Evolutionary conservation across 768 basidiomycete species (phyloP), one percentile per base, ranked within the genome.

Genomic region (Cystobasidium tubakii): DNA sequence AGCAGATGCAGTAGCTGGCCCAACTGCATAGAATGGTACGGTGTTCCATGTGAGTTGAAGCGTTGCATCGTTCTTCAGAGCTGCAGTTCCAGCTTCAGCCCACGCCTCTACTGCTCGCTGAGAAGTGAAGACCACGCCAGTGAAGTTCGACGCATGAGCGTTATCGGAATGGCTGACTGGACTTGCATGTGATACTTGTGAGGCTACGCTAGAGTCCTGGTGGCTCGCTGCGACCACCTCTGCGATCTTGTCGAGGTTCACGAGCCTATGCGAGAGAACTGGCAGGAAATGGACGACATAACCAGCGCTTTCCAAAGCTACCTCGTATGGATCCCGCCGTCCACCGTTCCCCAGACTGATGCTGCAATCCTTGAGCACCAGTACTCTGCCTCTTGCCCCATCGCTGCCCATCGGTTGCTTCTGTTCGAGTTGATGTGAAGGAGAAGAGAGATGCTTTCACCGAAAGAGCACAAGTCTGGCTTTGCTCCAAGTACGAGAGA

Each of bases 1-100:
- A 77, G 74, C 33, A 89, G 81, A 0, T 84, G 83, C 0, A 0
- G 90, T 92, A 2, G 85, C 83, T 25, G 85, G 82, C 0, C 91
- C 91, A 7, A 93, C 89, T 33, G 86, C 89, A 76, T 91, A 92
- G 82, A 92, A 92, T 1, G 89, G 88, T 1, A 86, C 80, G 1
- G 79, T 74, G 0, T 81, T 80, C 90, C 90, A 90, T 57, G 80
- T 81, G 39, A 3, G 29, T 50, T 74, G 21, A 34, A 50, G 39
- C 4, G 27, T 34, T 2, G 17, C 21, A 21, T 25, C 19, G 13
- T 31, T 29, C 0, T 44, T 3, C 7, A 29, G 1, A 34, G 25
- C 43, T 39, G 34, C 36, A 36, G 74, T 12, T 66, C 85, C 81
- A 34, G 84, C 87, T 4, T 78, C 79, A 44, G 80, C 82, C 86